A percentile compares a stretch with the other conserved stretches of the same genome.
These are phyloP conservation scores for Solanum acaule DNA, from an alignment of 257 asterid genomes.

Conservation along the genomic window DNA sequence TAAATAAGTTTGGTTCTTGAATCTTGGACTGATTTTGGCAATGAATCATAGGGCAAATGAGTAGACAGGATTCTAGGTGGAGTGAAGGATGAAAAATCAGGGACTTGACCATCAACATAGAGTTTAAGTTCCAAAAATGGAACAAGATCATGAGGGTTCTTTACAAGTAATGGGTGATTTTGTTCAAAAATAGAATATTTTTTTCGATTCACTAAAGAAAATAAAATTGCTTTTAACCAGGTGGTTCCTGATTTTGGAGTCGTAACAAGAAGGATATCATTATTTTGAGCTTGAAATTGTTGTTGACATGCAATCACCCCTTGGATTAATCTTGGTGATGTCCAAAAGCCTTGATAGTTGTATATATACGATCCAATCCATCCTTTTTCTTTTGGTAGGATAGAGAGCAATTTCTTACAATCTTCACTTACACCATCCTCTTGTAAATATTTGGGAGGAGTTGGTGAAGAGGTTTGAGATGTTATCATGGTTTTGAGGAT, in stretches of 20 bases:
- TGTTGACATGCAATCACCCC: not conserved
- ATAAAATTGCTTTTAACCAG: conserved; percentile 7
- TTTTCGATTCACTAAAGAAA: not conserved
- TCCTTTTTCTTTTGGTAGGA: not conserved
- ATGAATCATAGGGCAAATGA: not conserved
- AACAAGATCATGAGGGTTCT: conserved; percentile 16
- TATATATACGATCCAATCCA: not conserved
- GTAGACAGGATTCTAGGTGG: conserved; percentile 1
- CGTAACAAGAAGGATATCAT: not conserved
- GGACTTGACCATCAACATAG: not conserved
- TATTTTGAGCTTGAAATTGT: not conserved
- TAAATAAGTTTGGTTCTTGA: conserved; percentile 3
- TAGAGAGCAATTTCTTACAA: not conserved
- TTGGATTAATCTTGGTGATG: not conserved
- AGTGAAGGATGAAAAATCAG: not conserved
- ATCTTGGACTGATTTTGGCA: not conserved
- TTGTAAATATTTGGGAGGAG: not conserved
- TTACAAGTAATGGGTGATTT: conserved; percentile 3
- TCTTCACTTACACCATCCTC: not conserved
- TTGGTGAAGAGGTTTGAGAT: not conserved
- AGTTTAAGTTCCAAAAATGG: not conserved
- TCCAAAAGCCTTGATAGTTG: conserved; percentile 5
- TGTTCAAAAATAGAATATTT: not conserved
- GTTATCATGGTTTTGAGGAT: not conserved
- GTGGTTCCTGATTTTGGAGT: not conserved